Evolutionary conservation across 371 early-diverging fungal species (phyloP), one percentile per base, ranked within the genome.

Genomic region (Mortierella sp.): DNA sequence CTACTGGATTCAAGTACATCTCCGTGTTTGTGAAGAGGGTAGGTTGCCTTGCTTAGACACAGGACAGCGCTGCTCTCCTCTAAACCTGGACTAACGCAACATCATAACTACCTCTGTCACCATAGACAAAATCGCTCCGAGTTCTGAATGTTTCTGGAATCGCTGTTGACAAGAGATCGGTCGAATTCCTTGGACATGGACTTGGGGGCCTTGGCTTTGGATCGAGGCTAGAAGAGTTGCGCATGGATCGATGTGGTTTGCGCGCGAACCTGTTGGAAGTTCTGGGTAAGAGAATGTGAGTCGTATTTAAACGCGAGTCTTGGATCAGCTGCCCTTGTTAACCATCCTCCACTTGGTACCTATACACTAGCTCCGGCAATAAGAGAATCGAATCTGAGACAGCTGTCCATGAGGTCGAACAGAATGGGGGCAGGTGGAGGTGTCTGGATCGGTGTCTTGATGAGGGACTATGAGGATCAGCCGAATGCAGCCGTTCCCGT

Each of bases 1-100:
- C 76, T 0, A 61, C 65, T 19, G 91, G 88, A 3, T 84, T 88
- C 68, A 89, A 88, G 52, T 91, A 90, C 66, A 80, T 90, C 60
- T 85, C 89, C 0, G 81, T 90, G 17, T 90, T 84, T 70, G 79
- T 88, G 12, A 88, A 88, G 79, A 88, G 84, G 78, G 91, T 85
- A 83, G 41, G 73, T 41, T 31, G 2, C 19, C 29, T 40, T 19
- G 34, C 10, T n/a, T n/a, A n/a, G n/a, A n/a, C n/a, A n/a, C n/a
- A n/a, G n/a, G n/a, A n/a, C n/a, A n/a, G n/a, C n/a, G n/a, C n/a
- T 39, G 39, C 39, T 8, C 39, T 39, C 39, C 39, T 39, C 39
- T 39, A 39, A 7, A 7, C 10, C 39, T 19, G 9, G 45, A 45
- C 16, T 19, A 10, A 10, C n/a, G n/a, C n/a, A n/a, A n/a, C n/a